A percentile compares a stretch with the other conserved stretches of the same genome.
Conservation (phyloP, 2,329 filamentous ascomycete genomes). For the Rhynchosporium secalis region DNA sequence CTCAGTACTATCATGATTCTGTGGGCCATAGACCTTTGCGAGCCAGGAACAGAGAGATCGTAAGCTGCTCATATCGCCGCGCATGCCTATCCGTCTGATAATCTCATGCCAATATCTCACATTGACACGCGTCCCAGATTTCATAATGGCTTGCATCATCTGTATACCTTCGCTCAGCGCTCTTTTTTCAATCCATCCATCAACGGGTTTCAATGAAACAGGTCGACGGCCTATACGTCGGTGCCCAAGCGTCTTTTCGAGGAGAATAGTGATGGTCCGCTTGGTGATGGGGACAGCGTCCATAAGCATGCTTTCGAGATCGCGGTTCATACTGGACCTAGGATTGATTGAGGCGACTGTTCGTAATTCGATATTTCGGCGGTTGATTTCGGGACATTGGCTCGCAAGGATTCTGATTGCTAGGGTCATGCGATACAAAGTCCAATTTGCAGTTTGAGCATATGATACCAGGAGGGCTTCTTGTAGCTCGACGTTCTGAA, state of each 20-base stretch:
- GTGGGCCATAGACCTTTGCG: conserved; percentile 43
- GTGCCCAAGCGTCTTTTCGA: conserved; percentile 42
- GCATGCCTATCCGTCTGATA: conserved; percentile 60
- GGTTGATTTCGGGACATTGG: conserved; percentile 40
- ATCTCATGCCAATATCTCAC: conserved; percentile 56
- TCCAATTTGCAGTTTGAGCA: conserved; percentile 51
- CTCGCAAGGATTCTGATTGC: conserved; percentile 51
- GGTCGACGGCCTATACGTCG: conserved; percentile 39
- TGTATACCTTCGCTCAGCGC: conserved; percentile 44
- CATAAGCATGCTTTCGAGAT: conserved; percentile 50
- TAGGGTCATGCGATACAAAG: conserved; percentile 55
- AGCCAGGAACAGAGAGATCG: conserved; percentile 53
- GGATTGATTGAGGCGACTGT: conserved; percentile 41
- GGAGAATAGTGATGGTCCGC: conserved; percentile 47
- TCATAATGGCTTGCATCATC: conserved; percentile 49
- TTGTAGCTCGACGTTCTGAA: conserved; percentile 57
- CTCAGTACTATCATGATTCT: not conserved
- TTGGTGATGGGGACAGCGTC: conserved; percentile 45
- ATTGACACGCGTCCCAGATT: conserved; percentile 45
- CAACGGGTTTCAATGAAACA: not conserved
- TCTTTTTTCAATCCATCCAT: conserved; percentile 20
- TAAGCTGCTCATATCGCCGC: conserved; percentile 51
- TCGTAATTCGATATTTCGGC: conserved; percentile 50
- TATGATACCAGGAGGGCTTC: conserved; percentile 54
- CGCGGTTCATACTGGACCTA: conserved; percentile 34